These are phyloP conservation scores for Vitis riparia DNA, from an alignment of 164 flowering plant genomes.

Conservation along the genomic window DNA sequence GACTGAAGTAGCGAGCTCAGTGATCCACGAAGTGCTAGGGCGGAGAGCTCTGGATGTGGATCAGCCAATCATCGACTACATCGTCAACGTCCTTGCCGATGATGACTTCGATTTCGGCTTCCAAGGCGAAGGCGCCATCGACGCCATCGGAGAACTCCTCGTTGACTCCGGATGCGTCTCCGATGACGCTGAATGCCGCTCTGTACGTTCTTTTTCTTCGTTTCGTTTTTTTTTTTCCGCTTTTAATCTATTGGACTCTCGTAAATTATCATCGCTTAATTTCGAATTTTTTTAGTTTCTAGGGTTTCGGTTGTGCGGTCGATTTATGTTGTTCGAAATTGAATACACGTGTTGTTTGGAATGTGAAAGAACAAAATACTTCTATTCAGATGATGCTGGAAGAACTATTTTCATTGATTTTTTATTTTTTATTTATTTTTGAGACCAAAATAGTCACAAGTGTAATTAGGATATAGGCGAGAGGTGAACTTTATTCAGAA, in stretches of 20 bases:
- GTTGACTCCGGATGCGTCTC: conserved; percentile 77
- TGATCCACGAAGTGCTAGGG: conserved; percentile 81
- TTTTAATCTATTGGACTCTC: background rate
- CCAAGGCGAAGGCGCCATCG: conserved; percentile 91
- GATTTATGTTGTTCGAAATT: too few species aligned
- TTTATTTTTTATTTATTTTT: too few species aligned
- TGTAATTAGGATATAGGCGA: too few species aligned
- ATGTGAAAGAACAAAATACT: too few species aligned
- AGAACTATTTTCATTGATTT: too few species aligned
- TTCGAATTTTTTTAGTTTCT: background rate
- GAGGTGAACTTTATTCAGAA: too few species aligned
- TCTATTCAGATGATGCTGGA: too few species aligned
- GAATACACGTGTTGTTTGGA: too few species aligned
- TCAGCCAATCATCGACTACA: conserved; percentile 88
- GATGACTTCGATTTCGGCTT: conserved; percentile 94
- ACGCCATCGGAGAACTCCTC: conserved; percentile 89
- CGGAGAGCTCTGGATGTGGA: conserved; percentile 63
- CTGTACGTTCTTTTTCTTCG: conserved; percentile 32
- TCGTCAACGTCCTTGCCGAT: conserved; percentile 93
- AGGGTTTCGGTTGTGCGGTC: too few species aligned
- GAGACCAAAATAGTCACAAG: too few species aligned
- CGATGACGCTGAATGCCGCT: conserved; percentile 68
- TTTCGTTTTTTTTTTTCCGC: background rate
- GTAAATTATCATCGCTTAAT: background rate
- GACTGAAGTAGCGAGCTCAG: conserved; percentile 83